Percentiles rank a stretch among this genome's conserved stretches.
Evolutionary conservation across 257 asterid genomes (phyloP).

Genomic region (Fraxinus anomala): DNA sequence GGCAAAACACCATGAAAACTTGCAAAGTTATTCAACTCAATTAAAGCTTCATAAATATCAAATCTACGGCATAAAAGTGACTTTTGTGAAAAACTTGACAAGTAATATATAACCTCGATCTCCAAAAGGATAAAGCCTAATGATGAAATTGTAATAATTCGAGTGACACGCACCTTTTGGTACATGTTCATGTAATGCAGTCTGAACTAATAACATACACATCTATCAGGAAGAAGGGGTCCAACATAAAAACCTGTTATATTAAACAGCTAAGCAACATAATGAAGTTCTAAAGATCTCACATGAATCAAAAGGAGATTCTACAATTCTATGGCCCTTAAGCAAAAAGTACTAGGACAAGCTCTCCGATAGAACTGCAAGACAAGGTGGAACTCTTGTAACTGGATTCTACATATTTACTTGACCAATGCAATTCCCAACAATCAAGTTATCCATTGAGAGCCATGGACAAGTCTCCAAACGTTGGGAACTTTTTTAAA

Average conservation of each 20-base stretch:
- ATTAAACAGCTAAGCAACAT: not conserved
- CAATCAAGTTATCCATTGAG: not conserved
- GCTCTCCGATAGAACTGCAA: not conserved
- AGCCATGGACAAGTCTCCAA: not conserved
- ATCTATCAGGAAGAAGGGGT: not conserved
- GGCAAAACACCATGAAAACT: not conserved
- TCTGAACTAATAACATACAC: not conserved
- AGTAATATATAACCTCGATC: not conserved
- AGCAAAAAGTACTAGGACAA: not conserved
- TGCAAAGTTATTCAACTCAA: slow-evolving; percentile 8
- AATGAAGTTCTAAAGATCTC: not conserved
- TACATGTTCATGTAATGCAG: not conserved
- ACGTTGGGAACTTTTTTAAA: not conserved
- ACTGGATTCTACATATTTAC: not conserved
- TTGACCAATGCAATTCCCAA: not conserved
- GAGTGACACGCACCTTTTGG: not conserved
- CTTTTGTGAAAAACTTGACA: not conserved
- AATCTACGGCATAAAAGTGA: slow-evolving; percentile 5
- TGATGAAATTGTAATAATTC: not conserved
- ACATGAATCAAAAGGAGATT: not conserved
- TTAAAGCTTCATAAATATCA: slow-evolving; percentile 1
- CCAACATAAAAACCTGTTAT: not conserved
- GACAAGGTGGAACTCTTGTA: not conserved
- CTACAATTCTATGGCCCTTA: not conserved
- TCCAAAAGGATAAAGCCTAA: not conserved